A percentile compares a stretch with the other conserved stretches of the same genome.
Evolutionary conservation across 805 yeast genomes (phyloP).

Genomic region (Yamadazyma olivae): DNA sequence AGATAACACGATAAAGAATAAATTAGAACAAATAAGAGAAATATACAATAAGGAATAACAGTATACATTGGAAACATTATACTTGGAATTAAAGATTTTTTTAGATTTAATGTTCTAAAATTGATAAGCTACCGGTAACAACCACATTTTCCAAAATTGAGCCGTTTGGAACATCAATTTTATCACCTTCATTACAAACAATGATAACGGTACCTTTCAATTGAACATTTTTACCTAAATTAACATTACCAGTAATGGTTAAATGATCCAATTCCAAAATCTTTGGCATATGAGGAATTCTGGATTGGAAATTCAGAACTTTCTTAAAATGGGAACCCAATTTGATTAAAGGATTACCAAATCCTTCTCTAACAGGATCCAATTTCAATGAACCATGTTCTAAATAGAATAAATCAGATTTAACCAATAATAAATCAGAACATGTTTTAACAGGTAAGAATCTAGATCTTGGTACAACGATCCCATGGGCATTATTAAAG

Average conservation of each 20-base stretch:
- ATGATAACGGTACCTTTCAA: conserved; percentile 97
- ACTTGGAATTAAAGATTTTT: too few species aligned
- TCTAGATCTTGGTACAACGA: conserved; percentile 96
- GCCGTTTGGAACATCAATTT: conserved; percentile 96
- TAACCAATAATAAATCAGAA: conserved; percentile 90
- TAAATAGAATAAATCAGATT: conserved; percentile 87
- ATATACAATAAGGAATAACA: too few species aligned
- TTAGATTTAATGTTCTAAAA: conserved; percentile 84
- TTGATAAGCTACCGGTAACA: conserved; percentile 93
- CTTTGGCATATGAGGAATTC: conserved; percentile 94
- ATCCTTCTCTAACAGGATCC: conserved; percentile 84
- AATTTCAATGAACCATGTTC: conserved; percentile 88
- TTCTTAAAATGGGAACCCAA: conserved; percentile 96
- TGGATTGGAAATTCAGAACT: conserved; percentile 83
- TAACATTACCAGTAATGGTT: conserved; percentile 96
- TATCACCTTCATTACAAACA: conserved; percentile 95
- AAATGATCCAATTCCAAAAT: conserved; percentile 95
- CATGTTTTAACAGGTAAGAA: conserved; percentile 98
- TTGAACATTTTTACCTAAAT: conserved; percentile 82
- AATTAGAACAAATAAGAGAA: too few species aligned
- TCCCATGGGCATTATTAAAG: conserved; percentile 93
- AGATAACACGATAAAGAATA: too few species aligned
- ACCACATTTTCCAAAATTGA: conserved; percentile 93
- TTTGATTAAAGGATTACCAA: conserved; percentile 90
- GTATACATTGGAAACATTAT: too few species aligned